Evolutionary conservation across 2,329 filamentous ascomycete species (phyloP), one percentile per base, ranked within the genome.

Genomic region (Aspergillus fructus): DNA sequence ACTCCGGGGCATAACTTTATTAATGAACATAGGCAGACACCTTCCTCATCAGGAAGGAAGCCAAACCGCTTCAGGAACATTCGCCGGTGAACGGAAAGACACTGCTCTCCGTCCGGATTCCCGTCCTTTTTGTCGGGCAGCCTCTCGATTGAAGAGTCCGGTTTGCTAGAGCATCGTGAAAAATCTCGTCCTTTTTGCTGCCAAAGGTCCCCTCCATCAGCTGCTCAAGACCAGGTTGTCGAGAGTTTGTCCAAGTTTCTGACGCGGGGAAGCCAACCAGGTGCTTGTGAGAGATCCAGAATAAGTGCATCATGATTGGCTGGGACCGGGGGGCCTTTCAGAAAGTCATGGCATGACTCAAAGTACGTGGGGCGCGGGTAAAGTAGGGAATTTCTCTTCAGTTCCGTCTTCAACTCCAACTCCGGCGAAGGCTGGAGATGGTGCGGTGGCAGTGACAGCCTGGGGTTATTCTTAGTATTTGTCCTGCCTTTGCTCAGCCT

Each of bases 361-460:
- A 57, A 49, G 42, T 57, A 57, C 55, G 37, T 57, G 55, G 49
- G 55, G 43, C 23, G 8, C 43, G 49, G 49, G 55, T 57, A 57
- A 49, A 49, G 43, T 40, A 53, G 43, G 45, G 55, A 57, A 57
- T 45, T 9, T 48, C 21, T 23, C 27, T 33, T 27, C 21, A 33
- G 11, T 24, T 41, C 48, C 48, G 19, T 23, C 27, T 33, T 27
- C 21, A 33, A 11, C 37, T 41, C 48, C 48, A 30, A 37, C 12
- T 27, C 48, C 21, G 21, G 37, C 34, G 17, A 39, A 49, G 13
- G 17, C 19, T n/a, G 43, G 15, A 30, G 9, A 30, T 30, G 21
- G n/a, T 43, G 37, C 24, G 33, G 53, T 56, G 53, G 53, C 53
- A 50, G 53, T 56, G 48, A 54, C 8, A 33, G 50, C 27, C 30